Base-by-base conservation (phyloP, 106 monocot genomes). In the Dioscorea alata region DNA sequence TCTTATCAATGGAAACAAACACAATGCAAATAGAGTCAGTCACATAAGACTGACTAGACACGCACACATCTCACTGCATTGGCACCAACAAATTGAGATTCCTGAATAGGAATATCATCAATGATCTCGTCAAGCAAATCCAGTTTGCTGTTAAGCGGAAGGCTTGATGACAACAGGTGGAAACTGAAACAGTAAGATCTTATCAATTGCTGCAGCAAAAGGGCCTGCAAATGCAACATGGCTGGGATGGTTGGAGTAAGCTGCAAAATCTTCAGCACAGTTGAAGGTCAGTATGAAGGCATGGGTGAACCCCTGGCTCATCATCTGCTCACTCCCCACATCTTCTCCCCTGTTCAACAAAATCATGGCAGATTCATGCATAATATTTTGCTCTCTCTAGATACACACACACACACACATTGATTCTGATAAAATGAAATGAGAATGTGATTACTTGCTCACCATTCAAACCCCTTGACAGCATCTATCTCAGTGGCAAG, bases 381-480 rank as follows among this genome's bases (percentile, higher is more conserved):
- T n/a, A n/a, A n/a, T n/a, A n/a, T 28, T 28, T 28, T 28, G 3
- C 28, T 28, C 17, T 48, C 33, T 14, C 16, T 50, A 31, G 3
- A 7, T 4, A 34, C 34, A 35, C 3, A 28, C 3, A 19, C 15
- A 2, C 19, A 14, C 23, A 50, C 2, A 18, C 18, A 19, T 13
- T 60, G 21, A 60, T 28, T 28, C 28, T 28, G 28, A 28, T 28
- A 28, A 28, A 28, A 60, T 60, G 13, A 60, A 18, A 23, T 33
- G 63, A 68, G 33, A 22, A 13, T 12, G 28, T n/a, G 35, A 33
- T 65, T 32, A 52, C 8, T 18, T 28, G 28, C 32, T 33, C 71
- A 88, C 84, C 88, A 88, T 72, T 88, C 78, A 25, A 84, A 88
- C 19, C 84, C 77, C 50, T 82, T 85, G 68, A 88, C 82, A 59